Conservation (phyloP, 495 filamentous ascomycete species). For the Chaetomium cochliodes region DNA sequence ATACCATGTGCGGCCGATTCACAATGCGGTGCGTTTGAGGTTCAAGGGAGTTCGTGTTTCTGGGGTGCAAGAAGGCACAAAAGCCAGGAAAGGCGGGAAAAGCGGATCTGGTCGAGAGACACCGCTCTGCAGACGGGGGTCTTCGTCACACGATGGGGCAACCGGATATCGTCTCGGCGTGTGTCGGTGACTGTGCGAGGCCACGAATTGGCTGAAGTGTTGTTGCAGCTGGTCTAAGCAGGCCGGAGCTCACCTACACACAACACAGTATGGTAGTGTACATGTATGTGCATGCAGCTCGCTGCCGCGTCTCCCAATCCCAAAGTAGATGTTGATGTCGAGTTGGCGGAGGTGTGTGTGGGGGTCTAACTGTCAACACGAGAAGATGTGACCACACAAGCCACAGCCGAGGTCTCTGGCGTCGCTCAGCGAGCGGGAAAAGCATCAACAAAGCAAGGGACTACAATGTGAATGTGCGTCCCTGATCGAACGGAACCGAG, state of each 20-base stretch:
- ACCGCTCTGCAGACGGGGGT: background rate
- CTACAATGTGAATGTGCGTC: background rate
- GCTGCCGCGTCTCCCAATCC: no score
- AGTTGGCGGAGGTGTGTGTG: background rate
- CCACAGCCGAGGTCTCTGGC: background rate
- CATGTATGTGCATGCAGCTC: no score
- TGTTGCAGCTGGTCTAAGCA: background rate
- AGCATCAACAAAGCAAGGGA: background rate
- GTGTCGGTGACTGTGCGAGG: background rate
- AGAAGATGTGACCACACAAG: constrained; percentile 5
- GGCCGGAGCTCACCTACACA: background rate
- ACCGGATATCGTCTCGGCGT: no score
- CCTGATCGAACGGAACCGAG: background rate
- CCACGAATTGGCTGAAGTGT: background rate
- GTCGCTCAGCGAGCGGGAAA: background rate
- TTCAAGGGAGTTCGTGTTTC: background rate
- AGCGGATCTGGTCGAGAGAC: background rate
- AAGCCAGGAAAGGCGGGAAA: background rate
- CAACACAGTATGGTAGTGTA: no score
- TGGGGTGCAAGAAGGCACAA: no score
- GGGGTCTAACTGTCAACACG: constrained; percentile 1
- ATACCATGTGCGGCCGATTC: background rate
- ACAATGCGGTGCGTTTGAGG: background rate
- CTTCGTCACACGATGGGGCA: no score
- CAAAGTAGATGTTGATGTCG: background rate